Evolutionary conservation across 108 stramenopile genomes (phyloP), one percentile per base, ranked within the genome.

Genomic region (Phaeodactylum tricornutum): DNA sequence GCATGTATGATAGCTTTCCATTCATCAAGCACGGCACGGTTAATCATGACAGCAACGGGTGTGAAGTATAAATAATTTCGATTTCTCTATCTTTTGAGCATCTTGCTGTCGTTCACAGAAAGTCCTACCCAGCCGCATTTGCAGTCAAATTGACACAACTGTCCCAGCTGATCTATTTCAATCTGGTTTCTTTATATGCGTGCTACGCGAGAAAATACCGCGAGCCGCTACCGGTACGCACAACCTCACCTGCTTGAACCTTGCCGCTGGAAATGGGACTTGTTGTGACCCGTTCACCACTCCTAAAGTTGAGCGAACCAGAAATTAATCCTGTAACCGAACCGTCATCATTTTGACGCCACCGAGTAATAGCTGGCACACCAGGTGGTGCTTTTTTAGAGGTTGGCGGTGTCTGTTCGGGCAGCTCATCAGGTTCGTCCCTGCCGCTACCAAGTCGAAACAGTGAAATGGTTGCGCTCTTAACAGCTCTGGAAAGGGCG

Each of bases 161-260:
- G n/a, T n/a, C n/a, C n/a, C n/a, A n/a, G n/a, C n/a, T n/a, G n/a
- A n/a, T n/a, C n/a, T n/a, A n/a, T n/a, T n/a, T n/a, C n/a, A n/a
- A n/a, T n/a, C n/a, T n/a, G n/a, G n/a, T n/a, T n/a, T n/a, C n/a
- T n/a, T n/a, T n/a, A n/a, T n/a, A n/a, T n/a, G n/a, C n/a, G n/a
- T n/a, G n/a, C n/a, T n/a, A n/a, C n/a, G n/a, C 57, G 29, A 89
- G 63, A 51, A 69, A 84, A 52, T 89, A 89, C 33, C 38, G 51
- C 0, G 77, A 79, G 12, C 87, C 87, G 52, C 70, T 72, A 22
- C 80, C 82, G 27, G 87, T 89, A 39, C 64, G 64, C 4, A 89
- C 82, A 0, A 77, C 70, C 44, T 66, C 64, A 14, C 78, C 73
- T 15, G 61, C 37, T 24, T 62, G 66, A 40, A 80, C 50, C 25